Conservation (phyloP, 164 flowering plant genomes). For the Litsea cubeba region DNA sequence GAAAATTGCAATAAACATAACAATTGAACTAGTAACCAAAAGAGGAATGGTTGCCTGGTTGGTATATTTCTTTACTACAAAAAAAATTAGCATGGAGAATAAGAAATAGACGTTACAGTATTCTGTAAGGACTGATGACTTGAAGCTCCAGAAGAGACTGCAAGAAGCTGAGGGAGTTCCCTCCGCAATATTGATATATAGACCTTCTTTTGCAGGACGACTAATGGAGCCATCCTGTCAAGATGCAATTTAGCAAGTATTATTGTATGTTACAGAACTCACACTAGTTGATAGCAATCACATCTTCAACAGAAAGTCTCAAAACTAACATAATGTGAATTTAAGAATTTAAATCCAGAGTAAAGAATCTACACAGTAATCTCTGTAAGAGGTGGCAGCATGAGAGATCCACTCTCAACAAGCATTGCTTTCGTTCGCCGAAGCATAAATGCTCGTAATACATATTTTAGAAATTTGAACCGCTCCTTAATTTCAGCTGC, state of each 20-base stretch:
- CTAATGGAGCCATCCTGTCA: constrained; percentile 75
- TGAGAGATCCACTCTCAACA: constrained; percentile 59
- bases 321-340: neutral
- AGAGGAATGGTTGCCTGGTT: neutral
- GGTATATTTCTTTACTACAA: neutral
- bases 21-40: neutral
- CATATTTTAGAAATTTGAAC: constrained; percentile 47
- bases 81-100: constrained; percentile 4
- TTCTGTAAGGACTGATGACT: constrained; percentile 76
- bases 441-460: constrained; percentile 79
- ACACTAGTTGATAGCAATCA: neutral
- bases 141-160: constrained; percentile 61
- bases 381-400: constrained; percentile 84
- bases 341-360: constrained; percentile 6
- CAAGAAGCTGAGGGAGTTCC: constrained; percentile 79
- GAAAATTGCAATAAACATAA: neutral
- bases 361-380: constrained; percentile 65
- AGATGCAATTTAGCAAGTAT: constrained; percentile 3
- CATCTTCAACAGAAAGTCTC: constrained; percentile 1
- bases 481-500: constrained; percentile 34
- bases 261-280: no score
- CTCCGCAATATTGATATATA: constrained; percentile 79
- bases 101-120: constrained; percentile 41
- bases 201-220: constrained; percentile 75
- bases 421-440: constrained; percentile 85